A percentile compares a stretch with the other conserved stretches of the same genome.
Evolutionary conservation across 1,139 yeast genomes (phyloP).

Genomic region (Sugiyamaella sp.): DNA sequence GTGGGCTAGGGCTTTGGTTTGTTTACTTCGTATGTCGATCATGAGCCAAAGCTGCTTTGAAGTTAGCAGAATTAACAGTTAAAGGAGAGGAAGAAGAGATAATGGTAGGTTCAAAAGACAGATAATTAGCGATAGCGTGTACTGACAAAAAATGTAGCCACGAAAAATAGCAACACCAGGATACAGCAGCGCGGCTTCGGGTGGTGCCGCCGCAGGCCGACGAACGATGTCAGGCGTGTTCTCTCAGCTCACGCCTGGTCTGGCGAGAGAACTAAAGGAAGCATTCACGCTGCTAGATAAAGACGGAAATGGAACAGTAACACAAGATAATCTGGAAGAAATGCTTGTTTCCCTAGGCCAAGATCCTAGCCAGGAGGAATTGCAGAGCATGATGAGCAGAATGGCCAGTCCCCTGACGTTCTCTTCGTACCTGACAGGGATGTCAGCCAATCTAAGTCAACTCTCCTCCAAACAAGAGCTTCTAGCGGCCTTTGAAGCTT

Average conservation of each 20-base stretch:
- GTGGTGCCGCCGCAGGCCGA: conserved; percentile 13
- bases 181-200: conserved; percentile 16
- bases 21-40: not conserved
- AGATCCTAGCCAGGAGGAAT: conserved; percentile 45
- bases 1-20: not conserved
- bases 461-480: conserved; percentile 66
- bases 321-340: conserved; percentile 59
- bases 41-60: not conserved
- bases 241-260: conserved; percentile 43
- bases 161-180: conserved; percentile 19
- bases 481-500: conserved; percentile 62
- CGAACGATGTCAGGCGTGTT: conserved; percentile 41
- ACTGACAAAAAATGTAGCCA: no score
- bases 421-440: conserved; percentile 67
- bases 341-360: conserved; percentile 58
- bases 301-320: conserved; percentile 73
- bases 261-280: conserved; percentile 51
- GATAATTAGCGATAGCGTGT: no score
- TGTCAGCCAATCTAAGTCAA: conserved; percentile 61
- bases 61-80: not conserved
- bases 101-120: no score
- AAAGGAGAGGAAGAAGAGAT: conserved; percentile 40
- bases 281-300: conserved; percentile 74
- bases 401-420: conserved; percentile 69
- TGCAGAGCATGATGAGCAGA: conserved; percentile 48